These are phyloP conservation scores for Exophiala xenobiotica DNA, from an alignment of 2,329 filamentous ascomycete genomes.

Conservation along the genomic window DNA sequence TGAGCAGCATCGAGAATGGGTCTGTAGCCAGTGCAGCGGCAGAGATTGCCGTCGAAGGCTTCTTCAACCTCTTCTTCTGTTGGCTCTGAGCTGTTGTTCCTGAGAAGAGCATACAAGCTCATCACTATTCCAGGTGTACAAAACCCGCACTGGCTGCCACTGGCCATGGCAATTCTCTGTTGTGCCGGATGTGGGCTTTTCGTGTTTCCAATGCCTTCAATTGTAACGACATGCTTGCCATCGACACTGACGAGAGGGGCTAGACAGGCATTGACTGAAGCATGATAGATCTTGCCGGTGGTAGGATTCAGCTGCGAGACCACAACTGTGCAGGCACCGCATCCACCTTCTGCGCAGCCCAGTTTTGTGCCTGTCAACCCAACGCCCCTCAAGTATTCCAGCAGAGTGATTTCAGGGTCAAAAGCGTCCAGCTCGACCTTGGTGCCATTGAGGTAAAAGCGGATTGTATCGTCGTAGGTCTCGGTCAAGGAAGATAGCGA, in stretches of 20 bases:
- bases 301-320: slow-evolving; percentile 92
- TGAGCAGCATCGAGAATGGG: slow-evolving; percentile 93
- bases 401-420: slow-evolving; percentile 85
- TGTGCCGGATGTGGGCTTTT: slow-evolving; percentile 85
- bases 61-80: slow-evolving; percentile 85
- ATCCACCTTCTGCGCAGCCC: slow-evolving; percentile 94
- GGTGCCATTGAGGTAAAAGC: slow-evolving; percentile 94
- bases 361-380: slow-evolving; percentile 94
- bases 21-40: slow-evolving; percentile 90
- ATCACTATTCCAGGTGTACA: slow-evolving; percentile 98
- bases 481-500: slow-evolving; percentile 66
- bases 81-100: slow-evolving; percentile 67
- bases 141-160: slow-evolving; percentile 93
- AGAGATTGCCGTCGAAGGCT: slow-evolving; percentile 94
- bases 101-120: slow-evolving; percentile 87
- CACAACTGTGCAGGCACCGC: slow-evolving; percentile 91
- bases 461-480: slow-evolving; percentile 79
- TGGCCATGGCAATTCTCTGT: slow-evolving; percentile 84
- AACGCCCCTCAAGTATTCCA: slow-evolving; percentile 90
- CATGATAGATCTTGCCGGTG: slow-evolving; percentile 90
- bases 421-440: slow-evolving; percentile 80
- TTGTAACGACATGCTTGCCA: slow-evolving; percentile 96
- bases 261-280: slow-evolving; percentile 92
- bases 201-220: slow-evolving; percentile 90
- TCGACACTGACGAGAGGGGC: slow-evolving; percentile 90